These are phyloP conservation scores for Myxozyma mucilagina DNA, from an alignment of 805 yeast genomes.

Conservation along the genomic window DNA sequence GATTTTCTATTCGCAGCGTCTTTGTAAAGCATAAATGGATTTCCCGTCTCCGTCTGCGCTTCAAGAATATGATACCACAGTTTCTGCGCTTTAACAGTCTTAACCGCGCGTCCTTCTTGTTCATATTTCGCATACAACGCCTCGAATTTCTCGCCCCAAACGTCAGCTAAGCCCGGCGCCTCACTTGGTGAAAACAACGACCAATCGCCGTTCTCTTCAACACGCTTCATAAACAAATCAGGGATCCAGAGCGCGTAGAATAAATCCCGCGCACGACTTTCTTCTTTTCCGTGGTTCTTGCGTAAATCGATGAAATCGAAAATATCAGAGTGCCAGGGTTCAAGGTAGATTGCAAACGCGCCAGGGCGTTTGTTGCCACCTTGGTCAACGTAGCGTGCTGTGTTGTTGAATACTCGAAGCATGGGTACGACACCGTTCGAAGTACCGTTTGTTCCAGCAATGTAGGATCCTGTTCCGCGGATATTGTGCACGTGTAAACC, in stretches of 20 bases:
- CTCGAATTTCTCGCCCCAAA: conserved; percentile 82
- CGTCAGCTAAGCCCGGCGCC: conserved; percentile 82
- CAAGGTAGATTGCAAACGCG: conserved; percentile 89
- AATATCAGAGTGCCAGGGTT: conserved; percentile 96
- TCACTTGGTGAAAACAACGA: conserved; percentile 85
- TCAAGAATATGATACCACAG: conserved; percentile 87
- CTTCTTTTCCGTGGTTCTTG: conserved; percentile 95
- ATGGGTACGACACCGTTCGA: conserved; percentile 95
- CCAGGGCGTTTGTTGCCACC: conserved; percentile 99
- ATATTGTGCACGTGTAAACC: conserved; percentile 88
- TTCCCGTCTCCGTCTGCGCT: conserved; percentile 95
- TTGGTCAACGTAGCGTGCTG: conserved; percentile 96
- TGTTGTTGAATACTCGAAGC: conserved; percentile 91
- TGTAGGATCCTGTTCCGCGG: conserved; percentile 81
- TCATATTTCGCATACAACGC: conserved; percentile 72
- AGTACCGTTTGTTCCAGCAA: conserved; percentile 89
- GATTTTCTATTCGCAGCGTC: conserved; percentile 86
- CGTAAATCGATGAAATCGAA: conserved; percentile 82
- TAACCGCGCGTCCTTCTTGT: conserved; percentile 61
- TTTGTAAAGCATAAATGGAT: conserved; percentile 91
- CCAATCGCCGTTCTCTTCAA: conserved; percentile 78
- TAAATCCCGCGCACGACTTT: conserved; percentile 86
- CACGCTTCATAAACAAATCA: conserved; percentile 90
- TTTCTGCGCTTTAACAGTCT: conserved; percentile 78
- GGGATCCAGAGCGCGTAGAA: conserved; percentile 95